Percentiles rank a stretch among this genome's conserved stretches.
Conservation (phyloP, 179 eudicot genomes). For the Sideroxylon spinosum region DNA sequence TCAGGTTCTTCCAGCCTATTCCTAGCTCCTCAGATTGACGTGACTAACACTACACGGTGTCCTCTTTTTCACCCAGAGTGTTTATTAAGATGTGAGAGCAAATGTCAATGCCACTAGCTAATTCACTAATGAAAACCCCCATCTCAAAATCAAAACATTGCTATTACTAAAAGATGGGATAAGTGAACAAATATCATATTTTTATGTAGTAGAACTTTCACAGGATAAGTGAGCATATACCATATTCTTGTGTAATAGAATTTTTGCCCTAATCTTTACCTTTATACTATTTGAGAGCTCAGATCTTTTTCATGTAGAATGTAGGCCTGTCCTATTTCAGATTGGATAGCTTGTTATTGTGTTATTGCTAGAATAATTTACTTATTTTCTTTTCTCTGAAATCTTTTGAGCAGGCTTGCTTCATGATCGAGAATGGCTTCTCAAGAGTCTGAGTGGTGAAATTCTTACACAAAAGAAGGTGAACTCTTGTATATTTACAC, state of each 20-base stretch:
- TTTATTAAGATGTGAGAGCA: no score
- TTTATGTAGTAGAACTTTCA: no score
- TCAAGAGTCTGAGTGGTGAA: slow-evolving; percentile 73
- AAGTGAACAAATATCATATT: no score
- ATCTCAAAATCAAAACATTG: neutral
- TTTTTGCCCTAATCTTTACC: neutral
- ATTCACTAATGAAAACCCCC: no score
- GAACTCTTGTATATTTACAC: neutral
- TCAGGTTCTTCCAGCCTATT: no score
- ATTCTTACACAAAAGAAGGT: slow-evolving; percentile 95
- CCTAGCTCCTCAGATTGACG: no score
- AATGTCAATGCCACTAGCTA: no score
- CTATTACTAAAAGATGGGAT: neutral
- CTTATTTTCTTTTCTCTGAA: neutral
- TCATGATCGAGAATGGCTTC: slow-evolving; percentile 95
- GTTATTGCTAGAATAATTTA: neutral
- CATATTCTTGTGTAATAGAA: neutral
- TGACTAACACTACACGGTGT: no score
- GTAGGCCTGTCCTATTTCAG: neutral
- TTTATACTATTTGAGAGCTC: neutral
- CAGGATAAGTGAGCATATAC: neutral
- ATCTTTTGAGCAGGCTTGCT: slow-evolving; percentile 52
- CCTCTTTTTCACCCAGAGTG: no score
- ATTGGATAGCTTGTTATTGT: neutral
- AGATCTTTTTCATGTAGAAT: neutral